Percentiles rank a stretch among this genome's conserved stretches.
Evolutionary conservation across 805 yeast species (phyloP).

Genomic region (Isabelozyma rhagii): DNA sequence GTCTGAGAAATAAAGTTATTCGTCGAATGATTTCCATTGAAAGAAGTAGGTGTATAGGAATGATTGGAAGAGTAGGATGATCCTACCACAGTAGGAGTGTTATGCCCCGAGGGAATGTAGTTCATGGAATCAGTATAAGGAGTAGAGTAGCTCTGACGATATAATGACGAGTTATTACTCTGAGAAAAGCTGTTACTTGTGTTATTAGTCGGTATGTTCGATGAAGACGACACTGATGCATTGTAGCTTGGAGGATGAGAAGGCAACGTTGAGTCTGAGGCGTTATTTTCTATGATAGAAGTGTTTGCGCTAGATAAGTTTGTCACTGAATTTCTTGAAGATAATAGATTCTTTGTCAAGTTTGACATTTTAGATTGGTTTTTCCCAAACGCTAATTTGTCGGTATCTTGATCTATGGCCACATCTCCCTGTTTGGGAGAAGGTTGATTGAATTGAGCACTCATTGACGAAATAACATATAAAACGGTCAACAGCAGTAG

Average conservation of each 20-base stretch:
- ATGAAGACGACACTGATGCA: conserved; percentile 2
- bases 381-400: neutral
- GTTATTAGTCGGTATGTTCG: conserved; percentile 6
- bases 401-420: neutral
- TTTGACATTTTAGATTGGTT: conserved; percentile 19
- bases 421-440: neutral
- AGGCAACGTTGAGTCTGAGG: neutral
- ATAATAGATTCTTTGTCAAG: conserved; percentile 26
- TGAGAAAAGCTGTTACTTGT: neutral
- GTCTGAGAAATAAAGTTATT: conserved; percentile 10
- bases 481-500: neutral
- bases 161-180: neutral
- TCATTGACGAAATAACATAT: conserved; percentile 1
- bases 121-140: conserved; percentile 13
- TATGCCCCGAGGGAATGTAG: conserved; percentile 41
- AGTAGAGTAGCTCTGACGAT: conserved; percentile 2
- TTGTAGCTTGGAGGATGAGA: conserved; percentile 6
- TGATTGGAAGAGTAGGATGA: conserved; percentile 41
- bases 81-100: conserved; percentile 41
- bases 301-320: conserved; percentile 1
- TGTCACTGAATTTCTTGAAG: conserved; percentile 4
- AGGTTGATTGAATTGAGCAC: conserved; percentile 3
- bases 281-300: conserved; percentile 1
- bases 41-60: conserved; percentile 32
- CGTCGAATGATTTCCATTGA: conserved; percentile 7